phyloP scores from a whole-genome alignment of 2,329 filamentous ascomycete species.

The Ophiosphaerella narmari region DNA sequence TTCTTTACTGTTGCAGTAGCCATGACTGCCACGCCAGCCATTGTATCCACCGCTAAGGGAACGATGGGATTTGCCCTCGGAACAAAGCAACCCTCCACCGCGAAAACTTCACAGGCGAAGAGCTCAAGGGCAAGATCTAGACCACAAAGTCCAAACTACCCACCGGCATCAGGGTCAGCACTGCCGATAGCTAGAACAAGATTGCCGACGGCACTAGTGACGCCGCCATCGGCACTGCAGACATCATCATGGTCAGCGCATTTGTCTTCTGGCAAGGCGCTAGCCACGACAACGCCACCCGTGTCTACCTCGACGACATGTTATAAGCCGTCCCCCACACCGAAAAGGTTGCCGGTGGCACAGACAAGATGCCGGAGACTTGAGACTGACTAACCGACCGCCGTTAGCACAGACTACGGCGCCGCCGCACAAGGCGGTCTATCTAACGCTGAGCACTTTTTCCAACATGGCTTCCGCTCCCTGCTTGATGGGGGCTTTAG shows the following conservation, averaged over 20 bases:
- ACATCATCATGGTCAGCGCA: slow-evolving; percentile 68
- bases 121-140: slow-evolving; percentile 66
- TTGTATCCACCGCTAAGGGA: slow-evolving; percentile 57
- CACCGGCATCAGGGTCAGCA: slow-evolving; percentile 62
- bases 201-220: slow-evolving; percentile 70
- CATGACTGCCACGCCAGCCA: slow-evolving; percentile 49
- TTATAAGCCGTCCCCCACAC: slow-evolving; percentile 67
- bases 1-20: slow-evolving; percentile 40
- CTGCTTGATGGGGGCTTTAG: slow-evolving; percentile 69
- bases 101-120: slow-evolving; percentile 65
- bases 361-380: slow-evolving; percentile 61
- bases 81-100: slow-evolving; percentile 69
- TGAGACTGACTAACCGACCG: slow-evolving; percentile 42
- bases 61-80: slow-evolving; percentile 69
- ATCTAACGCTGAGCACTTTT: slow-evolving; percentile 64
- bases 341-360: slow-evolving; percentile 60
- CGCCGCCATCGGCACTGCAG: slow-evolving; percentile 65
- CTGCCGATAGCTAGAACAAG: slow-evolving; percentile 76
- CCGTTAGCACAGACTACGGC: slow-evolving; percentile 65
- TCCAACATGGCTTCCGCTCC: slow-evolving; percentile 65
- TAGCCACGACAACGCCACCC: slow-evolving; percentile 60
- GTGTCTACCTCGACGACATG: slow-evolving; percentile 70
- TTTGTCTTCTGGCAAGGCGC: slow-evolving; percentile 76
- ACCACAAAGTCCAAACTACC: slow-evolving; percentile 62
- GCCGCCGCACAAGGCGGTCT: slow-evolving; percentile 62